Evolutionary conservation across 2,329 filamentous ascomycete genomes (phyloP).

Genomic region (Ceratocystis destructans): DNA sequence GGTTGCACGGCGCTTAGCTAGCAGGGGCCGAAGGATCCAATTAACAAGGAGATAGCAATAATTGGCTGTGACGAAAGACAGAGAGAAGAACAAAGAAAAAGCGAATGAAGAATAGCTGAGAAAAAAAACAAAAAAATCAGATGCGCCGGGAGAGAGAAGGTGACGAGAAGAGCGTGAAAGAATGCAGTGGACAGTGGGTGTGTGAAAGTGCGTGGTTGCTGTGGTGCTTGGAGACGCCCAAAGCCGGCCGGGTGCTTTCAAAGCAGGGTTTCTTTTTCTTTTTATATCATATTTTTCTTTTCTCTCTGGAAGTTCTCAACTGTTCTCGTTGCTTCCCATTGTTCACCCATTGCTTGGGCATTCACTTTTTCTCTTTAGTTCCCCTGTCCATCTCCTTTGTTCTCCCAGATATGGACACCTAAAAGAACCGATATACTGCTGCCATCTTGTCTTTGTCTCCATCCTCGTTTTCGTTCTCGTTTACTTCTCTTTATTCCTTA

Average conservation of each 20-base stretch:
- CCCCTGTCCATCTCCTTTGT: not conserved
- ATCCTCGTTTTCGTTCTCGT: not conserved
- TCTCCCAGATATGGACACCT: not conserved
- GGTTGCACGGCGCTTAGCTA: not conserved
- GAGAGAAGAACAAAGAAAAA: not conserved
- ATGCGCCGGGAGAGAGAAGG: not conserved
- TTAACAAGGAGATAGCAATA: not conserved
- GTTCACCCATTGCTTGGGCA: no score
- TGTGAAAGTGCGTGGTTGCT: not conserved
- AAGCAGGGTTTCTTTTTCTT: not conserved
- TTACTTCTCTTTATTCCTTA: not conserved
- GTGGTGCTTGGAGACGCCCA: not conserved
- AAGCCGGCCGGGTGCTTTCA: not conserved
- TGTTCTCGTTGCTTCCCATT: no score
- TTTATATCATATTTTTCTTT: constrained; percentile 4
- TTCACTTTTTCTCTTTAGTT: not conserved
- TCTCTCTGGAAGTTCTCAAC: not conserved
- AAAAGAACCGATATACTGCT: not conserved
- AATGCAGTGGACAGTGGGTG: no score
- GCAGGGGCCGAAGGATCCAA: not conserved
- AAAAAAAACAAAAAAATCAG: not conserved
- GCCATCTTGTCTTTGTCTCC: not conserved
- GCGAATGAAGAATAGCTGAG: not conserved
- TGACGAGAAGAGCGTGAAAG: not conserved
- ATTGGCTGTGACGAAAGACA: not conserved